These are phyloP conservation scores for Backusella morwellensis DNA, from an alignment of 192 early-diverging fungal genomes.

Conservation along the genomic window DNA sequence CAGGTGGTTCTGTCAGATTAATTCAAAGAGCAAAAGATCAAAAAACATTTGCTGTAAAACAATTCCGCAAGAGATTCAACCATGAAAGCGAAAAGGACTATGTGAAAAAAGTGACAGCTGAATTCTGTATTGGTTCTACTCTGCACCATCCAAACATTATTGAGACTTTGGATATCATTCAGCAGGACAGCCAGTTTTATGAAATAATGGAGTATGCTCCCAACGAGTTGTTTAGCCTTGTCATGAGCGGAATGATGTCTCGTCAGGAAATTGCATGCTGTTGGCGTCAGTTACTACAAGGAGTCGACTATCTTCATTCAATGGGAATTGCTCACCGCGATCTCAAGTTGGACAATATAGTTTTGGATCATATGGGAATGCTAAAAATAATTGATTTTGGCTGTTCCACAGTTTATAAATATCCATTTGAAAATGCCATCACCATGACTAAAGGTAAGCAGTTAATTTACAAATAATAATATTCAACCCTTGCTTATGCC, in stretches of 20 bases:
- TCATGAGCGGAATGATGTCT: slow-evolving; percentile 73
- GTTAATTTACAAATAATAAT: neutral
- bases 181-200: slow-evolving; percentile 75
- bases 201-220: slow-evolving; percentile 92
- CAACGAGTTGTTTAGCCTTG: slow-evolving; percentile 84
- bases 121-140: slow-evolving; percentile 94
- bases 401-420: slow-evolving; percentile 81
- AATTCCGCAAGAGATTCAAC: slow-evolving; percentile 66
- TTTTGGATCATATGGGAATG: slow-evolving; percentile 63
- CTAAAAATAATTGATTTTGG: slow-evolving; percentile 93
- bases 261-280: slow-evolving; percentile 84
- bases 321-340: slow-evolving; percentile 82
- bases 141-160: slow-evolving; percentile 92
- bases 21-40: slow-evolving; percentile 57
- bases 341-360: slow-evolving; percentile 86
- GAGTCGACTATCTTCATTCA: slow-evolving; percentile 74
- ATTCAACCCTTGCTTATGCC: neutral
- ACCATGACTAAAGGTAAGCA: slow-evolving; percentile 46
- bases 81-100: slow-evolving; percentile 91
- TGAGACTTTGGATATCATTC: slow-evolving; percentile 91
- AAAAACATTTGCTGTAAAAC: slow-evolving; percentile 71
- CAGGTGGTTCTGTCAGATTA: slow-evolving; percentile 72
- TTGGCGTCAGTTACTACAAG: slow-evolving; percentile 74
- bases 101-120: slow-evolving; percentile 90
- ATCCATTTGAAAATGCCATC: slow-evolving; percentile 69